Base-by-base conservation (phyloP, 2,329 filamentous ascomycete genomes). In the Passalora sequoiae region DNA sequence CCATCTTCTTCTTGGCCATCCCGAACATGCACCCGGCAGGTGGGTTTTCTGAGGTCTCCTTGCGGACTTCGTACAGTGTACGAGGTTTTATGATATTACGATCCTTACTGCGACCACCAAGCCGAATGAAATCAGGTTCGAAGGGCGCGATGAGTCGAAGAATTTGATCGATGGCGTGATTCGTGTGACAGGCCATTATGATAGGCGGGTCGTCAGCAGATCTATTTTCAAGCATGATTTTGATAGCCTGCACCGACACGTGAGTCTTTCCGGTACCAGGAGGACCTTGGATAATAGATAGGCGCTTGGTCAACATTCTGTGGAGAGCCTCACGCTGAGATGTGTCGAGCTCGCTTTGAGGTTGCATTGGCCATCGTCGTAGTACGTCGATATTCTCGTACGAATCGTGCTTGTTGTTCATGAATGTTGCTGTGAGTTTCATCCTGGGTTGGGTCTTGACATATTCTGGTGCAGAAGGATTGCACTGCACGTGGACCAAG, bases 161-260 rank as follows among this genome's bases (percentile, higher is more conserved):
- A 0, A 96, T 70, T 59, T 95, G 89, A 55, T 96, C 89, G 0
- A 95, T 69, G 0, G 89, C 89, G 63, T 95, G 88, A 46, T 96
- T 96, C 0, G 89, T 96, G 56, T 95, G 88, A 6, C 87, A 88
- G 0, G 88, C 77, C 3, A 95, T 72, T 15, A 95, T 73, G 21
- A 96, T 81, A 0, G 86, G 86, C 6, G 81, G 75, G 44, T 83
- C 78, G 0, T 65, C 69, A 1, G 60, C 56, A 2, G 62, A 60
- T 57, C 78, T 73, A 40, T 84, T 86, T 1, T 72, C 65, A 0
- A 87, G 68, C 40, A 89, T 68, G 1, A 83, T 71, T 35, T 77
- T 78, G 7, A 96, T 63, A 0, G 84, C 83, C 19, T 81, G 69
- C 2, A 91, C 78, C 0, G 87, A 92, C 0, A 89, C 84, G 51